Evolutionary conservation across 768 basidiomycete species (phyloP), one percentile per base, ranked within the genome.

Genomic region (Suillus discolor): DNA sequence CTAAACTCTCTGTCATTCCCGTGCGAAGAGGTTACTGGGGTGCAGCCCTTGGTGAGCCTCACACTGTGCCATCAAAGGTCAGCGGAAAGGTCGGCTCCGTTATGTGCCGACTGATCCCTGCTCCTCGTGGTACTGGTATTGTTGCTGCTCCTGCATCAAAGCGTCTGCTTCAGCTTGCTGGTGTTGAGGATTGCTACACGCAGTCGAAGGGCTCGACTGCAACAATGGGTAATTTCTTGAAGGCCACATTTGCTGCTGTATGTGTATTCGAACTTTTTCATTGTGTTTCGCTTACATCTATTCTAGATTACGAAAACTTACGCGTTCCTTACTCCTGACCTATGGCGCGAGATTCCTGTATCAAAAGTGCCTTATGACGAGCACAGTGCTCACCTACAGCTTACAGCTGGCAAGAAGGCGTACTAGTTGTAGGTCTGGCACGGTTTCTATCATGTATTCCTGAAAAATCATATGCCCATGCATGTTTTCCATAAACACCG

Each of bases 11-110:
- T 57, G 94, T 99, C 78, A 91, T 99, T 76, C 97, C 97, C 72
- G 97, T 99, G 69, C 93, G 97, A 74, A 86, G 97, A 82, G 97
- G 97, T 72, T 99, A 99, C 88, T 99, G 97, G 97, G 97, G 97
- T 84, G 93, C 95, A 74, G 93, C 94, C 74, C 96, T 99, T 74
- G 96, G 95, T 82, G 94, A 97, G 76, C 97, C 97, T 65, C 97
- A 99, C 85, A 99, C 97, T 67, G 96, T 99, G 64, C 97, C 97
- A 54, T 94, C 93, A 76, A 99, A 99, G 83, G 96, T 98, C 77
- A 91, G 90, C 81, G 97, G 97, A 69, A 99, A 99, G 86, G 92
- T 94, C 72, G 97, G 96, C 68, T 99, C 97, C 68, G 97, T 99
- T 82, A 97, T 95, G 94, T 97, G 96, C 82, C 93, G 96, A 75